Evolutionary conservation across 2,329 filamentous ascomycete species (phyloP), one percentile per base, ranked within the genome.

Genomic region (Diaporthe eres): DNA sequence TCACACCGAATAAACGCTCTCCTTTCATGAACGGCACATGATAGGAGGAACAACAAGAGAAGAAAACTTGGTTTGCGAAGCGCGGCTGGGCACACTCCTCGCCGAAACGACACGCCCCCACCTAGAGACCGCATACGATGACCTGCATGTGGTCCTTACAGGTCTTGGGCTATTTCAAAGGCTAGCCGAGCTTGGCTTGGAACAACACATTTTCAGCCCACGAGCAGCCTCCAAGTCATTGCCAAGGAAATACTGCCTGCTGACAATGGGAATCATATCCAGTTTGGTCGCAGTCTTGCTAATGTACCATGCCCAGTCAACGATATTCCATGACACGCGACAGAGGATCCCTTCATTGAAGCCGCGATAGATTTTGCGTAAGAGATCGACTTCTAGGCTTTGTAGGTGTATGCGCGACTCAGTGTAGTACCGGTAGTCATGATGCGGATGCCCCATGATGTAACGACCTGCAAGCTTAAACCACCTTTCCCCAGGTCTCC

Each of bases 31-130:
- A 19, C 15, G 8, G 4, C 49, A 4, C 34, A 0, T 55, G 49
- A 70, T 70, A 70, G 49, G 65, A 70, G 65, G 49, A 70, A 55
- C 28, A 1, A 13, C 13, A 53, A 12, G 47, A 55, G 9, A 53
- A 13, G 1, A 53, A 68, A 68, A 47, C 63, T 68, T 68, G 65
- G 63, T 37, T 19, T 51, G 63, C 44, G 4, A 28, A 49, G 44
- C 44, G 31, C 44, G 63, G 47, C 44, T 68, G 44, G 63, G 44
- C 63, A n/a, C 13, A 49, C 31, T 68, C 47, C 47, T 68, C 47
- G 31, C 3, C 47, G 49, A 70, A 70, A 55, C 47, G n/a, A 19
- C 4, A 9, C 3, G 47, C 22, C 49, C 49, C 65, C 49, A 70
- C 65, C 31, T 7, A 49, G 2, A 37, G 19, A 28, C 13, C 44